Evolutionary conservation across 352 stramenopile genomes (phyloP).

Genomic region (Globisporangium heterothallicum): DNA sequence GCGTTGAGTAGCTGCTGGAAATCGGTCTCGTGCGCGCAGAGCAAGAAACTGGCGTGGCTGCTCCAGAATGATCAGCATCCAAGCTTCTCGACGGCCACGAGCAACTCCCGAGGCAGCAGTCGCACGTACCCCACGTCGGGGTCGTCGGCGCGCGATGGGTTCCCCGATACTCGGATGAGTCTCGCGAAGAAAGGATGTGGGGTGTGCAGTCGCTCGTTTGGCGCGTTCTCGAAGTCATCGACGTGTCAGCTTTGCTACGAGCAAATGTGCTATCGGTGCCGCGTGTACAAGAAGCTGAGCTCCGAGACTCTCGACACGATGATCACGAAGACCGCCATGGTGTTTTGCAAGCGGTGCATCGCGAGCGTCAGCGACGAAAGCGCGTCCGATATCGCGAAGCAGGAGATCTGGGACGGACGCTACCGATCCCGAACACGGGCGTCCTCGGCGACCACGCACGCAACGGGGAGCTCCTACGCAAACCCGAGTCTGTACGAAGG

Average conservation of each 20-base stretch:
- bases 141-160: no score
- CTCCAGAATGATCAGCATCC: constrained; percentile 28
- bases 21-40: constrained; percentile 51
- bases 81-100: constrained; percentile 4
- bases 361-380: constrained; percentile 44
- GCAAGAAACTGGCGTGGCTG: constrained; percentile 63
- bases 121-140: background rate
- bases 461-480: constrained; percentile 2
- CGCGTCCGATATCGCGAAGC: constrained; percentile 49
- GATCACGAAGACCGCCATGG: constrained; percentile 37
- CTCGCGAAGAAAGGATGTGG: constrained; percentile 12
- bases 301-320: constrained; percentile 34
- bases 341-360: constrained; percentile 68
- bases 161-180: no score
- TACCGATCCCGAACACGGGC: constrained; percentile 24
- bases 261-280: constrained; percentile 38
- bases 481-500: constrained; percentile 12
- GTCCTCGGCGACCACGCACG: constrained; percentile 22
- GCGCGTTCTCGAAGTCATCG: constrained; percentile 24
- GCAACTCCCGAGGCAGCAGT: constrained; percentile 8
- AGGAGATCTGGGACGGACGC: constrained; percentile 44
- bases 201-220: constrained; percentile 27
- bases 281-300: constrained; percentile 38
- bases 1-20: constrained; percentile 64
- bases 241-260: constrained; percentile 41